Percentiles rank a stretch among this genome's conserved stretches.
phyloP scores from a whole-genome alignment of 2,329 filamentous ascomycete genomes.

The Botrytis paeoniae region DNA sequence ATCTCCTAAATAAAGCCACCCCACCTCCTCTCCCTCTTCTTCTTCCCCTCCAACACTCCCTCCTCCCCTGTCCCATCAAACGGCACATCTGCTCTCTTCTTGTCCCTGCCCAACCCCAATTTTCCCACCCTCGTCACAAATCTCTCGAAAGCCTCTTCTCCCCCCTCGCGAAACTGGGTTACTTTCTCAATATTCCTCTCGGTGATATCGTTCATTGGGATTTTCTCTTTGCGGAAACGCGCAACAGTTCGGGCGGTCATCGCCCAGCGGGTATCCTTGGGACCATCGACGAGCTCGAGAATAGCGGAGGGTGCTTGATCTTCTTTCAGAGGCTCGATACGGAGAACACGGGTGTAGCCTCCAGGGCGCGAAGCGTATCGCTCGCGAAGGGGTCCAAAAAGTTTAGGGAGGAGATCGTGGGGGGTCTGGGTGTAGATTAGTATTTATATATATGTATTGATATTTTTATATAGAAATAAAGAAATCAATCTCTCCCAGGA shows the following conservation, averaged over 20 bases:
- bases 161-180: conserved; percentile 67
- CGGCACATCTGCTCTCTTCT: conserved; percentile 33
- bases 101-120: conserved; percentile 38
- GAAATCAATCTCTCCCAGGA: neutral
- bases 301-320: conserved; percentile 90
- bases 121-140: conserved; percentile 50
- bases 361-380: conserved; percentile 81
- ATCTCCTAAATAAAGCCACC: conserved; percentile 15
- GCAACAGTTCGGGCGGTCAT: conserved; percentile 86
- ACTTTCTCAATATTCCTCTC: conserved; percentile 79
- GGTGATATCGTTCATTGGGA: conserved; percentile 67
- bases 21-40: conserved; percentile 18
- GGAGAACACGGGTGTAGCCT: conserved; percentile 91
- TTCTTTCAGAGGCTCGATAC: conserved; percentile 80
- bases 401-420: conserved; percentile 71
- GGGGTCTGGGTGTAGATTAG: conserved; percentile 53
- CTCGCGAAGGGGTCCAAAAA: conserved; percentile 77
- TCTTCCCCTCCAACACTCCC: conserved; percentile 8
- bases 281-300: conserved; percentile 91
- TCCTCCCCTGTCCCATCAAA: conserved; percentile 16
- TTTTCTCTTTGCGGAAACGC: conserved; percentile 54
- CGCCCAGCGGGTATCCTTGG: conserved; percentile 89
- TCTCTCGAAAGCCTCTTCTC: conserved; percentile 64
- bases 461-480: neutral
- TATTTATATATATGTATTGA: neutral